Conservation (phyloP, 83 land plant genomes). For the Isoetes engelmannii region DNA sequence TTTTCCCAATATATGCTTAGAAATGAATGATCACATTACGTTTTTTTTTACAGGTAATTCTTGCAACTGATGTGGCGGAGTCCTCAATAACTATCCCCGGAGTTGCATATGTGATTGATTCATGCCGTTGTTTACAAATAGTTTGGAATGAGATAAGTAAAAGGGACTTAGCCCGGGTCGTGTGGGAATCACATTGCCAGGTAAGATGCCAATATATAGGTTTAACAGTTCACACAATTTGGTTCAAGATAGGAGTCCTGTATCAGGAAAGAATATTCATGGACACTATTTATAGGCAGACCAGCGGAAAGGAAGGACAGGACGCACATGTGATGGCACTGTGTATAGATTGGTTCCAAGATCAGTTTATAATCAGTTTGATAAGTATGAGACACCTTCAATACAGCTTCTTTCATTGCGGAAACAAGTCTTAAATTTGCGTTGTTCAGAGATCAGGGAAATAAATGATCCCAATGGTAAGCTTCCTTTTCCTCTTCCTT, state of each 20-base stretch:
- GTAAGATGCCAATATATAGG: slow-evolving; percentile 19
- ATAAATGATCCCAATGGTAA: slow-evolving; percentile 81
- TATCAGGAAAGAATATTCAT: slow-evolving; percentile 2
- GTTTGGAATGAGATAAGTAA: slow-evolving; percentile 51
- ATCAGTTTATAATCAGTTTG: slow-evolving; percentile 36
- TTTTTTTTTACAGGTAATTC: slow-evolving; percentile 46
- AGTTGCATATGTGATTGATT: slow-evolving; percentile 68
- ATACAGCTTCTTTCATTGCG: slow-evolving; percentile 66
- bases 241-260: neutral
- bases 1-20: too few species aligned
- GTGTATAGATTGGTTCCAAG: slow-evolving; percentile 62
- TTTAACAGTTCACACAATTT: neutral
- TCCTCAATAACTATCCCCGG: slow-evolving; percentile 77
- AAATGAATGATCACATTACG: neutral
- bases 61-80: slow-evolving; percentile 81
- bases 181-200: slow-evolving; percentile 92
- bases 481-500: neutral
- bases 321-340: slow-evolving; percentile 80
- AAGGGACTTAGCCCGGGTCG: slow-evolving; percentile 47
- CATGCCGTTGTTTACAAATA: slow-evolving; percentile 76
- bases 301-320: slow-evolving; percentile 84
- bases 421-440: slow-evolving; percentile 57
- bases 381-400: slow-evolving; percentile 55
- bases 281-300: slow-evolving; percentile 47
- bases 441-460: slow-evolving; percentile 63